phyloP scores from a whole-genome alignment of 2,329 filamentous ascomycete genomes.

The Phaeosphaeria sp. region DNA sequence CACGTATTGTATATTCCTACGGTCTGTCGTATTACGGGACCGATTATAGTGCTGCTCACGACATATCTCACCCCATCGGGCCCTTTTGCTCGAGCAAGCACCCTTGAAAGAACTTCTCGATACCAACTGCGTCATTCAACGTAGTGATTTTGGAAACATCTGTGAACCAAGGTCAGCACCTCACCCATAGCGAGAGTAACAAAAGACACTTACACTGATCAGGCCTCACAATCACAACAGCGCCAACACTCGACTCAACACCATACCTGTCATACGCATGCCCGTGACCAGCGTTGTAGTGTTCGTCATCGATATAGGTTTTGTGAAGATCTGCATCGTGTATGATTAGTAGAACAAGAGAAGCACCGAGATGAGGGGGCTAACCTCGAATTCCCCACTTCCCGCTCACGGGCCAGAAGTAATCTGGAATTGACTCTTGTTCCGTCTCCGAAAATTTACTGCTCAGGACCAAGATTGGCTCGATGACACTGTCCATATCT shows the following conservation, averaged over 20 bases:
- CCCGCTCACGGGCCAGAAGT: constrained; percentile 64
- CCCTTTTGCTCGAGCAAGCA: constrained; percentile 13
- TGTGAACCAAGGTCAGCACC: constrained; percentile 1
- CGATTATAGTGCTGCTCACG: too few relatives aligned
- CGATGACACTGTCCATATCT: constrained; percentile 63
- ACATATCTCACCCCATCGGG: not conserved
- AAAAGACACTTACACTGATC: constrained; percentile 58
- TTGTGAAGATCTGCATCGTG: constrained; percentile 61
- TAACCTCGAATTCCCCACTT: constrained; percentile 62
- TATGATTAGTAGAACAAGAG: not conserved
- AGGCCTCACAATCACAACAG: constrained; percentile 62
- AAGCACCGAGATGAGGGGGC: too few relatives aligned
- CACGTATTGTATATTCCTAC: too few relatives aligned
- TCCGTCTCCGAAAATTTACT: constrained; percentile 58
- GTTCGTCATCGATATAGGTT: constrained; percentile 64
- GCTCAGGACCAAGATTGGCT: constrained; percentile 61
- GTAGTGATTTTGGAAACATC: constrained; percentile 38
- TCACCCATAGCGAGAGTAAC: too few relatives aligned
- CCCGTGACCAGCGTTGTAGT: constrained; percentile 63
- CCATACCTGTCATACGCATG: constrained; percentile 65
- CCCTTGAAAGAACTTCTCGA: constrained; percentile 31
- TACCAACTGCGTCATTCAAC: constrained; percentile 25
- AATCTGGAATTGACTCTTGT: constrained; percentile 60
- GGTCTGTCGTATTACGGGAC: too few relatives aligned
- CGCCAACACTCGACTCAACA: constrained; percentile 47